Conservation (phyloP, 306 rosid species). For the Arachis stenosperma region DNA sequence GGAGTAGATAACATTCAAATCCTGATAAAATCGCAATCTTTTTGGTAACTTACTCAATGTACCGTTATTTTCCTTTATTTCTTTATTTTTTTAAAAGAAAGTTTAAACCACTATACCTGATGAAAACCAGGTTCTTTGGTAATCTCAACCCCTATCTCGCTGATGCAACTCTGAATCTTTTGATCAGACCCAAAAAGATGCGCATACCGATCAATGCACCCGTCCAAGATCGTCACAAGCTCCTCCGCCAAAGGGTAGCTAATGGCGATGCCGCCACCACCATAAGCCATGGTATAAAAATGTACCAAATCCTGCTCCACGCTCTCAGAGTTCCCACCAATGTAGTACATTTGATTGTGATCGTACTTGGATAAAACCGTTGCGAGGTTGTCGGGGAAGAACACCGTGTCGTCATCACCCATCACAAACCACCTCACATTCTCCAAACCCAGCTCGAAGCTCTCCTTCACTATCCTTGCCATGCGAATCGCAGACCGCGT, state of each 20-base stretch:
- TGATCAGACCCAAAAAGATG: conserved; percentile 66
- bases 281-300: conserved; percentile 66
- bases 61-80: not conserved
- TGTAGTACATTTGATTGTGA: conserved; percentile 78
- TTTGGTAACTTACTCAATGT: not conserved
- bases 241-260: conserved; percentile 69
- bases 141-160: conserved; percentile 72
- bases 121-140: conserved; percentile 80
- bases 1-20: not conserved
- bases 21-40: not conserved
- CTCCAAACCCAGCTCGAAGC: conserved; percentile 59
- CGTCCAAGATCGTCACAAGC: conserved; percentile 67
- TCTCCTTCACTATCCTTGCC: conserved; percentile 78
- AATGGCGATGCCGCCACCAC: conserved; percentile 80
- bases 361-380: conserved; percentile 69
- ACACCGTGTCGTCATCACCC: conserved; percentile 90
- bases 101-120: conserved; percentile 49
- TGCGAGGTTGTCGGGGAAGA: conserved; percentile 62
- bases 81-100: not conserved
- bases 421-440: conserved; percentile 81
- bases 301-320: conserved; percentile 65
- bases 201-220: conserved; percentile 67
- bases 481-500: conserved; percentile 69
- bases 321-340: conserved; percentile 79
- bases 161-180: conserved; percentile 68